These are phyloP conservation scores for Fusarium redolens DNA, from an alignment of 2,329 filamentous ascomycete genomes.

Conservation along the genomic window DNA sequence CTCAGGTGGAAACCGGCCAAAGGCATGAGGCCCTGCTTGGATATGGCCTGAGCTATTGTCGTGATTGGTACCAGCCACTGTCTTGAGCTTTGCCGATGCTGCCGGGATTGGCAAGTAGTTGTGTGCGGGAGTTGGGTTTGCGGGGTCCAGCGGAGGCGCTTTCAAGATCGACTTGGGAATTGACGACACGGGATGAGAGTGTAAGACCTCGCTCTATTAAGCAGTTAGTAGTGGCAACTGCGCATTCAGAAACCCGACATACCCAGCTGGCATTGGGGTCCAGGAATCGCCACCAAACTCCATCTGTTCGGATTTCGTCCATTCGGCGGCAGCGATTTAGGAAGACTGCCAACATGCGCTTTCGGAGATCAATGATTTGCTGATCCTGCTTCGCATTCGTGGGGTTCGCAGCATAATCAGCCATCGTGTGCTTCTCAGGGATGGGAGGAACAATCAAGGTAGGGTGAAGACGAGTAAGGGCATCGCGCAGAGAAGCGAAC, in stretches of 20 bases:
- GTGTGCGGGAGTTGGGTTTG: slow-evolving; percentile 91
- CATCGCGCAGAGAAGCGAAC: slow-evolving; percentile 90
- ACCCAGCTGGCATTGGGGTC: slow-evolving; percentile 99
- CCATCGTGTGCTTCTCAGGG: slow-evolving; percentile 98
- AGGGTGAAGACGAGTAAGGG: slow-evolving; percentile 90
- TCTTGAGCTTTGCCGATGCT: slow-evolving; percentile 85
- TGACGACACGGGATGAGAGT: slow-evolving; percentile 88
- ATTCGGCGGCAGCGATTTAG: slow-evolving; percentile 92
- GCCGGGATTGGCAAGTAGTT: slow-evolving; percentile 88
- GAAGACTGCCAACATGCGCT: slow-evolving; percentile 97
- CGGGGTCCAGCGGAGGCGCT: slow-evolving; percentile 92
- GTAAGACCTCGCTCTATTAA: slow-evolving; percentile 86
- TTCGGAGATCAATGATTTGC: slow-evolving; percentile 94
- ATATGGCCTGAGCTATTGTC: slow-evolving; percentile 52
- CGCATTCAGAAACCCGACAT: slow-evolving; percentile 44
- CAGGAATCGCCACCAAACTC: slow-evolving; percentile 97
- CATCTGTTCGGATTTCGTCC: slow-evolving; percentile 91
- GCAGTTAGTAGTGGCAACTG: slow-evolving; percentile 31
- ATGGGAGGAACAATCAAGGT: slow-evolving; percentile 97
- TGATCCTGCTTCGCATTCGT: slow-evolving; percentile 98
- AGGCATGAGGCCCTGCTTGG: slow-evolving; percentile 65
- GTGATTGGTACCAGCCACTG: slow-evolving; percentile 54
- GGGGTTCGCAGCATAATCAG: slow-evolving; percentile 96
- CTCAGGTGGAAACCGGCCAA: slow-evolving; percentile 85
- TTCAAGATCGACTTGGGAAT: slow-evolving; percentile 95